A percentile compares a stretch with the other conserved stretches of the same genome.
These are phyloP conservation scores for Arthroderma sp. DNA, from an alignment of 2,329 filamentous ascomycete species.

Conservation along the genomic window DNA sequence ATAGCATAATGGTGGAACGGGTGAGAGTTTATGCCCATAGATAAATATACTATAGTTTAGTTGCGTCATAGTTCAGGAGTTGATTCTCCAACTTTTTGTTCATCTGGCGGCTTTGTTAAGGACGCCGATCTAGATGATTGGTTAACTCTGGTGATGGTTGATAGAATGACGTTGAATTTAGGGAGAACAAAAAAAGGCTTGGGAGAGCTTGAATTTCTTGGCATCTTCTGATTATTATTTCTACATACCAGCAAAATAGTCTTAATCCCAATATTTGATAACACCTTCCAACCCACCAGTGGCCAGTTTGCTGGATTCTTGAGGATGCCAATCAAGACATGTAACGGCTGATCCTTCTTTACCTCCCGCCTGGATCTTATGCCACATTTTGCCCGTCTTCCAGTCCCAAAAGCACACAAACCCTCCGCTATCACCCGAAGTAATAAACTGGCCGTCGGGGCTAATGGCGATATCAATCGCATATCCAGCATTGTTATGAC, in stretches of 20 bases:
- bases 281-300: slow-evolving; percentile 80
- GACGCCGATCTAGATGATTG: no score
- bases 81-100: no score
- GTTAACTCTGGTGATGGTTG: background rate
- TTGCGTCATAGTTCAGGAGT: no score
- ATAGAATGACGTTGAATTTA: background rate
- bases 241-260: background rate
- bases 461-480: slow-evolving; percentile 80
- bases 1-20: no score
- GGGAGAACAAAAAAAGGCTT: no score
- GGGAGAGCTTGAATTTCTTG: no score
- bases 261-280: slow-evolving; percentile 85
- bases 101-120: no score
- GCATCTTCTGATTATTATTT: no score
- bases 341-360: slow-evolving; percentile 64
- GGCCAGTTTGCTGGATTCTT: slow-evolving; percentile 87
- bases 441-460: slow-evolving; percentile 84
- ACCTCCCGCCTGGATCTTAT: slow-evolving; percentile 67
- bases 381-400: slow-evolving; percentile 99
- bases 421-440: slow-evolving; percentile 73
- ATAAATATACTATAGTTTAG: no score
- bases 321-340: slow-evolving; percentile 91
- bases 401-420: slow-evolving; percentile 97
- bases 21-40: no score
- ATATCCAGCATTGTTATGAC: slow-evolving; percentile 91